phyloP scores from a whole-genome alignment of 257 asterid genomes.

The Craterostigma plantagineum region DNA sequence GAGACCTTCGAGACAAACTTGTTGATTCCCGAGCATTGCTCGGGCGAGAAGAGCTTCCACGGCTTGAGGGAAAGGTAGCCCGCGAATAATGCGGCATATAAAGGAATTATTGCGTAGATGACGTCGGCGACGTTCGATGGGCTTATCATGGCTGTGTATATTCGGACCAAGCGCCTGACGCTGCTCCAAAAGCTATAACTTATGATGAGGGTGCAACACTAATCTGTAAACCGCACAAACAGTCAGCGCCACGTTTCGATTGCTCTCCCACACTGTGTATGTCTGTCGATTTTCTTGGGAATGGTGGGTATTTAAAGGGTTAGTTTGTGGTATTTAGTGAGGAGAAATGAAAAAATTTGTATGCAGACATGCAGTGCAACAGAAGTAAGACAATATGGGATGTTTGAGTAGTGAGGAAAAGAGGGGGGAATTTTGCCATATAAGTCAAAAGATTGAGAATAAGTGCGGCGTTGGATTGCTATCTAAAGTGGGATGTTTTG shows the following conservation, averaged over 20 bases:
- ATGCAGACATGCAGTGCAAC: slow-evolving; percentile 58
- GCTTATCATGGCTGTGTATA: slow-evolving; percentile 59
- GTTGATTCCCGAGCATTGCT: slow-evolving; percentile 76
- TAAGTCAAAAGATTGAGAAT: slow-evolving; percentile 77
- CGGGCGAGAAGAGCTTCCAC: slow-evolving; percentile 62
- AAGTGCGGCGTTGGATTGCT: slow-evolving; percentile 63
- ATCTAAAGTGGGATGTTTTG: slow-evolving; percentile 27
- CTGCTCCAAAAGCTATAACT: no score
- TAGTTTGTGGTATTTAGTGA: no score
- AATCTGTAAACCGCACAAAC: no score
- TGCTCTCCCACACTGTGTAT: no score
- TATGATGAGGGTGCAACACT: no score
- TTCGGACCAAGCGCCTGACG: no score
- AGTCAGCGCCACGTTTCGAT: no score
- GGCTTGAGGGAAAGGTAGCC: slow-evolving; percentile 57
- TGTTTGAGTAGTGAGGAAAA: slow-evolving; percentile 35
- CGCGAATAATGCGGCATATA: slow-evolving; percentile 48
- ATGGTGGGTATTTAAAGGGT: slow-evolving; percentile 11
- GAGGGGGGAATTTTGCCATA: slow-evolving; percentile 42
- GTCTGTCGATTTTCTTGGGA: slow-evolving; percentile 13
- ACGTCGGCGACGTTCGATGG: slow-evolving; percentile 36
- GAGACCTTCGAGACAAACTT: slow-evolving; percentile 78
- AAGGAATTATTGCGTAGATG: slow-evolving; percentile 48
- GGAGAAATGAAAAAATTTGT: slow-evolving; percentile 64
- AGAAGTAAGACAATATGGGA: slow-evolving; percentile 19